Evolutionary conservation across 345 rosid species (phyloP), one percentile per base, ranked within the genome.

Genomic region (Carallia pectinifolia): DNA sequence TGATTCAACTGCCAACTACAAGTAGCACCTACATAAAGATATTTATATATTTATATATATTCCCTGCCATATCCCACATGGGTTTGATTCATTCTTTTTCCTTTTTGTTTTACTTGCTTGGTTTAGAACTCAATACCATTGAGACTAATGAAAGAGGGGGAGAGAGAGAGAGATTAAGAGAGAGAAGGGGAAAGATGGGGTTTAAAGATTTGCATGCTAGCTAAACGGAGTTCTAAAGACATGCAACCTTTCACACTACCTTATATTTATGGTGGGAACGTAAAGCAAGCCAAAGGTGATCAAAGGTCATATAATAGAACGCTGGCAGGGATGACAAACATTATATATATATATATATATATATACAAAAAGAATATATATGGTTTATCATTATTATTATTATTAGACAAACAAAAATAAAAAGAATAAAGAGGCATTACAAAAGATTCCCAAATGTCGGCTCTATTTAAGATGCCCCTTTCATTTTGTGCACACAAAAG

Each of bases 401-500:
- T 3, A 44, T 15, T 3, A 30, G 8, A 13, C 31, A 33, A 33
- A 13, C 31, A 33, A 33, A 31, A 56, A 19, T 56, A 15, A 56
- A 30, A 30, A 47, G 27, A 27, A 64, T 4, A 56, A 58, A 29
- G 64, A n/a, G 47, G 9, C 50, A 56, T 10, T 19, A 23, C 60
- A 55, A 68, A 61, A 18, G 64, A 59, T 58, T 68, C 71, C 15
- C 9, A 68, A 58, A 47, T 44, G 62, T 59, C 70, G 70, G 61
- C 61, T 47, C 64, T 27, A 38, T 44, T 30, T 58, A 5, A 19
- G 30, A 52, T 18, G 44, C 6, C 71, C 40, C 4, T 44, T 30
- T 58, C 3, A 30, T 8, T 55, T 16, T 16, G 62, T 29, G 54
- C 62, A 27, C 29, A 3, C 62, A 56, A 38, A 56, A 29, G 60